Evolutionary conservation across 352 stramenopile genomes (phyloP), one percentile per base, ranked within the genome.

Genomic region (Globisporangium splendens): DNA sequence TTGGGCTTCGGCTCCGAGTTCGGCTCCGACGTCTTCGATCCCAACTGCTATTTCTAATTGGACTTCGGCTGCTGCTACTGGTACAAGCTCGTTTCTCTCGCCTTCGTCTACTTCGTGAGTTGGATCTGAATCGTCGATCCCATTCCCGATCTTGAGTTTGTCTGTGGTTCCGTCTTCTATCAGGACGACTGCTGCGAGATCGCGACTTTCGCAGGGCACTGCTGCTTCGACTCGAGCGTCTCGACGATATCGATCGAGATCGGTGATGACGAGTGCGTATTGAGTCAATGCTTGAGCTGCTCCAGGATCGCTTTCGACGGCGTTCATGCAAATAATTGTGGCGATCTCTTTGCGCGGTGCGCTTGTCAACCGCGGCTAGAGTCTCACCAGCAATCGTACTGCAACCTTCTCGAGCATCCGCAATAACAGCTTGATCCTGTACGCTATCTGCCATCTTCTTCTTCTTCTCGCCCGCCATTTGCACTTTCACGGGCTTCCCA

Each of bases 401-500:
- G 1, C 8, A 28, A 39, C 21, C 21, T 21, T 33, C 46, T 54
- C 18, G 50, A 12, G 15, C 21, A 31, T 31, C 24, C 24, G 5
- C 24, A 31, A 2, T 5, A 5, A 31, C 24, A 31, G 5, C 24
- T 31, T n/a, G 11, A 42, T 46, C n/a, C 20, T n/a, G 11, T 41
- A 2, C 8, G 15, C 18, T 24, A 24, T 43, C 22, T 8, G n/a
- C n/a, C n/a, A 38, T n/a, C 20, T 51, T 49, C 28, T 60, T 60
- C 47, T 66, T 49, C 46, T 84, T 83, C 17, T 72, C 67, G 17
- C 71, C 75, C 0, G 80, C 80, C 59, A 92, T 74, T 62, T 92
- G 68, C 51, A 91, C 84, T 42, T 86, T 87, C 39, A 91, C 79
- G 13, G 68, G 52, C 66, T 93, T 89, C 2, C 83, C 85, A 13